Base-by-base conservation (phyloP, 257 asterid species). In the Salvia miltiorrhiza region DNA sequence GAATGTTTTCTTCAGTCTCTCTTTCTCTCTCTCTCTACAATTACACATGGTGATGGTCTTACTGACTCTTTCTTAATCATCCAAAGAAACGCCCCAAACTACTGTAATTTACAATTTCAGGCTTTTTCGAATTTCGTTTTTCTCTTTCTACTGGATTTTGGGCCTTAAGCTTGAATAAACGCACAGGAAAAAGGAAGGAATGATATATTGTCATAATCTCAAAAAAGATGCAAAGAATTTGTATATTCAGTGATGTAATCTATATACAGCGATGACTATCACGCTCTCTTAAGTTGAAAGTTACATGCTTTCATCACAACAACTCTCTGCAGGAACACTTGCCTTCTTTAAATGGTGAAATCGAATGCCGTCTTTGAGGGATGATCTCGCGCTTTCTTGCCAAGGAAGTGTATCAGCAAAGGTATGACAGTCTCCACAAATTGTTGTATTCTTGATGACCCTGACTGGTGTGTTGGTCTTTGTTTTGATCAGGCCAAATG, bases 261-360 rank as follows among this genome's bases (percentile, higher is more conserved):
- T 57, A 56, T 57, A 7, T 19, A 57, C 32, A 57, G 24, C 12
- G 16, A 69, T 30, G 23, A 19, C 2, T 44, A 17, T 1, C 37
- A 55, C 35, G 10, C 56, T 50, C 17, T 21, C 14, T 5, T 12
- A 11, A 56, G 52, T 44, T 39, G 10, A 13, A 13, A 55, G 2
- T 24, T 26, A 19, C 56, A 65, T 23, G 48, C 44, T 59, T 37
- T 37, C 62, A 47, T 64, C 20, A 81, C 87, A 85, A 76, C 56
- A 79, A 85, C 58, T 85, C 89, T 55, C 78, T 81, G 77, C 94
- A 87, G 23, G 89, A 83, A 76, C 87, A 87, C 75, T 76, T 76
- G 57, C 94, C 89, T 35, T 85, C 74, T 30, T 52, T 72, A 75
- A 87, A 74, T 79, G 89, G 76, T 85, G 91, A 76, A 83, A 85